Percentiles rank a stretch among this genome's conserved stretches.
Conservation (phyloP, 176 grass and related monocot genomes). For the sorghum (Sorghum bicolor) region DNA sequence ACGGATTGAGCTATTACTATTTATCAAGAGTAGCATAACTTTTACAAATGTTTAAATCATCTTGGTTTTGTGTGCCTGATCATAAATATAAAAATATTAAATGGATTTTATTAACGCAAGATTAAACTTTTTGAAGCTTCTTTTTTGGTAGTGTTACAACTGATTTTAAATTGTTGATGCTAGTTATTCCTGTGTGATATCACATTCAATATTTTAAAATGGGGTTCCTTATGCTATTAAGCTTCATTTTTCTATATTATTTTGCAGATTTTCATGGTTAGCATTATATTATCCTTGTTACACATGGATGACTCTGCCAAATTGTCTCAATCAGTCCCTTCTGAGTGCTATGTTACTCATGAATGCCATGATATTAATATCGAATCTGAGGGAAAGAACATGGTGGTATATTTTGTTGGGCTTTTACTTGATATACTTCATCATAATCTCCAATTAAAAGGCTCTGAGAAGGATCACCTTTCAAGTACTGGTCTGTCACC, state of each 20-base stretch:
- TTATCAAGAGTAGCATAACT: not conserved
- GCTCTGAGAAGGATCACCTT: slow-evolving; percentile 45
- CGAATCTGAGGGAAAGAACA: slow-evolving; percentile 52
- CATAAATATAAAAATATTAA: not conserved
- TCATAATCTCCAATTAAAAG: slow-evolving; percentile 50
- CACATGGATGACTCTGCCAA: slow-evolving; percentile 67
- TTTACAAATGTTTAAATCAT: not conserved
- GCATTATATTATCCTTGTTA: slow-evolving; percentile 72
- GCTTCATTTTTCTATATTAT: slow-evolving; percentile 9
- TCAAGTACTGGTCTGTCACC: slow-evolving; percentile 50
- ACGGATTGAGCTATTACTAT: not conserved
- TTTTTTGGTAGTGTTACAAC: not conserved
- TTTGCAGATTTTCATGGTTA: slow-evolving; percentile 88
- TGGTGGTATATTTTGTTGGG: slow-evolving; percentile 66
- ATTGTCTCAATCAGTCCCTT: slow-evolving; percentile 30
- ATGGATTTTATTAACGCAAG: not conserved
- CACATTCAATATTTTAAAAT: not conserved
- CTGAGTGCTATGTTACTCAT: slow-evolving; percentile 30
- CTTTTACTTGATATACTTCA: slow-evolving; percentile 70
- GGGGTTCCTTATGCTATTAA: not conserved
- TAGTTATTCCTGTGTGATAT: not conserved
- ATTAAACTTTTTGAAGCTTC: not conserved
- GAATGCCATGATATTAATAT: slow-evolving; percentile 35
- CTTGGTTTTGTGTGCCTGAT: not conserved
- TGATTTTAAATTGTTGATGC: not conserved